These are phyloP conservation scores for Primulina eburnea DNA, from an alignment of 257 asterid genomes.

Conservation along the genomic window DNA sequence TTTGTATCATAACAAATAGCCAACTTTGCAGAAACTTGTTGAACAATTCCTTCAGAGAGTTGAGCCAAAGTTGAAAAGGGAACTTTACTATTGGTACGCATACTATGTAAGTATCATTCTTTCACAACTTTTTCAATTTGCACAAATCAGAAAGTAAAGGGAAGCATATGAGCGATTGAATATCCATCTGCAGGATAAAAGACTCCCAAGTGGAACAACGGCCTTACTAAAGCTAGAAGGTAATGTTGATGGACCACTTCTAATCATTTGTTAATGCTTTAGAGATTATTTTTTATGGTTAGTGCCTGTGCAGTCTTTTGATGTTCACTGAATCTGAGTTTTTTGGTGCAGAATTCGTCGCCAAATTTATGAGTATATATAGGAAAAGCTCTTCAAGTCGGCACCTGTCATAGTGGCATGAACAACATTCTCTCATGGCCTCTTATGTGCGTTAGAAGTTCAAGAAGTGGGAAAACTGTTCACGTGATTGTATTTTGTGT, in stretches of 20 bases:
- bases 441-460: no score
- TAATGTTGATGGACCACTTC: constrained; percentile 21
- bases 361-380: constrained; percentile 73
- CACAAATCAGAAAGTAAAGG: neutral
- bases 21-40: constrained; percentile 59
- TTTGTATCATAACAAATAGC: constrained; percentile 1
- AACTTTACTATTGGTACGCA: constrained; percentile 80
- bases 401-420: constrained; percentile 24
- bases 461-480: no score
- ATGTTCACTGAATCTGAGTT: neutral
- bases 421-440: no score
- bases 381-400: constrained; percentile 51
- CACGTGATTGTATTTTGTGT: no score
- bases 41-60: constrained; percentile 54
- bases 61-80: constrained; percentile 52
- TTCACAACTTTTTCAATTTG: constrained; percentile 10
- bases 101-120: constrained; percentile 61
- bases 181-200: constrained; percentile 63
- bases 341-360: constrained; percentile 65
- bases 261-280: neutral
- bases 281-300: no score
- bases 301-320: neutral
- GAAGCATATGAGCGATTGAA: constrained; percentile 8
- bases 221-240: constrained; percentile 68
- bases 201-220: constrained; percentile 69